These are phyloP conservation scores for Penicillium sp. DNA, from an alignment of 2,329 filamentous ascomycete species.

Conservation along the genomic window DNA sequence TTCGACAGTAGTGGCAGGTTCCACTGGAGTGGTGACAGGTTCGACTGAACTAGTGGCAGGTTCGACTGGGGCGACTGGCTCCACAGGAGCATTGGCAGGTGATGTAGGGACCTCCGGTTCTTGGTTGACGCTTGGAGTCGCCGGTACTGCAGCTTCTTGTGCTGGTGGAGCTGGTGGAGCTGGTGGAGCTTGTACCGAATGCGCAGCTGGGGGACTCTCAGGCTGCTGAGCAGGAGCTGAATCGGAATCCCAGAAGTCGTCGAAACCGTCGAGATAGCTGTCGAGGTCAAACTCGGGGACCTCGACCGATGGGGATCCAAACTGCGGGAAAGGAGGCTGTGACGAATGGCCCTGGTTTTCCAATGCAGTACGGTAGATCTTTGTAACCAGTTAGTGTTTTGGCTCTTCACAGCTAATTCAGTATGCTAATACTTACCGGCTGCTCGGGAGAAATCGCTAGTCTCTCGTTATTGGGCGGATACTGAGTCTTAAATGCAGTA, in stretches of 20 bases:
- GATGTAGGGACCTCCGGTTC: background rate
- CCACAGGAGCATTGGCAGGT: background rate
- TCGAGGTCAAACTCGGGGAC: slow-evolving; percentile 4
- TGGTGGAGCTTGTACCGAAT: background rate
- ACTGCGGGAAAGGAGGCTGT: slow-evolving; percentile 27
- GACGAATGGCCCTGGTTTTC: slow-evolving; percentile 32
- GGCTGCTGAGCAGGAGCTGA: background rate
- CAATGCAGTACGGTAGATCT: slow-evolving; percentile 34
- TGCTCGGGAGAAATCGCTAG: slow-evolving; percentile 26
- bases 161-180: background rate
- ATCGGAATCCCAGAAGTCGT: background rate
- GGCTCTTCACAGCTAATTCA: background rate
- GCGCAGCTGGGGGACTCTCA: background rate
- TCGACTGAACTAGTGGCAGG: background rate
- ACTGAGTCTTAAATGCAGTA: slow-evolving; percentile 33
- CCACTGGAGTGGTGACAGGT: background rate
- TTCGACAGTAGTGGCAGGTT: background rate
- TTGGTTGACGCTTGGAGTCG: background rate
- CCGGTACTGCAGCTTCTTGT: background rate
- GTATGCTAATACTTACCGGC: slow-evolving; percentile 28
- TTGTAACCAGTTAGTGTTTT: slow-evolving; percentile 11
- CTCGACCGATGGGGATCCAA: background rate
- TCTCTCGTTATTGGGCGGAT: slow-evolving; percentile 33
- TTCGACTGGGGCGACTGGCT: background rate
- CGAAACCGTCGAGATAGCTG: slow-evolving; percentile 17